Percentiles rank a stretch among this genome's conserved stretches.
phyloP scores from a whole-genome alignment of 1,284 basidiomycete species.

The Pseudozyma sp. region DNA sequence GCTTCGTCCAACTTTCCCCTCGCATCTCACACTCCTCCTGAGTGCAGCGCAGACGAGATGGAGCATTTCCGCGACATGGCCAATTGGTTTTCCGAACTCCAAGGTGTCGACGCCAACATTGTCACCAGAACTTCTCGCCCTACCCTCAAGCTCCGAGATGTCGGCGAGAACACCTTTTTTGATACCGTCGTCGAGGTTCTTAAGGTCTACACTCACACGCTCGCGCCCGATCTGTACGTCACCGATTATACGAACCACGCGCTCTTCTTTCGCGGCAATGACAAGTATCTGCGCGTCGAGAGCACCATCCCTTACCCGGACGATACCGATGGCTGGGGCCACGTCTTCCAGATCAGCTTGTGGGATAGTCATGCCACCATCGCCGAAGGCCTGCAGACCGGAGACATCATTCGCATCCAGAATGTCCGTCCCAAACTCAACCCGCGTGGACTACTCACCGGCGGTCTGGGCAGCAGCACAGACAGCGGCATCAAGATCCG shows the following conservation, averaged over 20 bases:
- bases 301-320: constrained; percentile 34
- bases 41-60: constrained; percentile 47
- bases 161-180: constrained; percentile 52
- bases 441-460: constrained; percentile 45
- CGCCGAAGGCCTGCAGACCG: constrained; percentile 43
- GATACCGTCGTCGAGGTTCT: constrained; percentile 57
- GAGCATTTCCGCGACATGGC: constrained; percentile 45
- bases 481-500: constrained; percentile 53
- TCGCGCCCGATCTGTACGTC: constrained; percentile 58
- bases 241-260: constrained; percentile 61
- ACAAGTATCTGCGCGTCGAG: constrained; percentile 40
- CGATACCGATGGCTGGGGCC: constrained; percentile 43
- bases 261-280: constrained; percentile 49
- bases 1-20: constrained; percentile 39
- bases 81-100: constrained; percentile 37
- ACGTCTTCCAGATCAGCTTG: constrained; percentile 58
- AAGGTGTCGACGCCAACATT: constrained; percentile 36
- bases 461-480: constrained; percentile 47
- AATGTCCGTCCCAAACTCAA: constrained; percentile 54
- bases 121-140: constrained; percentile 23
- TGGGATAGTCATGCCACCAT: constrained; percentile 57
- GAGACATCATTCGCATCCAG: constrained; percentile 56
- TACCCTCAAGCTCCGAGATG: constrained; percentile 31
- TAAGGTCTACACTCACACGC: constrained; percentile 50
- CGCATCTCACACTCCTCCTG: constrained; percentile 26